Evolutionary conservation across 768 basidiomycete genomes (phyloP), one percentile per base, ranked within the genome.

Genomic region (Trametes maxima): DNA sequence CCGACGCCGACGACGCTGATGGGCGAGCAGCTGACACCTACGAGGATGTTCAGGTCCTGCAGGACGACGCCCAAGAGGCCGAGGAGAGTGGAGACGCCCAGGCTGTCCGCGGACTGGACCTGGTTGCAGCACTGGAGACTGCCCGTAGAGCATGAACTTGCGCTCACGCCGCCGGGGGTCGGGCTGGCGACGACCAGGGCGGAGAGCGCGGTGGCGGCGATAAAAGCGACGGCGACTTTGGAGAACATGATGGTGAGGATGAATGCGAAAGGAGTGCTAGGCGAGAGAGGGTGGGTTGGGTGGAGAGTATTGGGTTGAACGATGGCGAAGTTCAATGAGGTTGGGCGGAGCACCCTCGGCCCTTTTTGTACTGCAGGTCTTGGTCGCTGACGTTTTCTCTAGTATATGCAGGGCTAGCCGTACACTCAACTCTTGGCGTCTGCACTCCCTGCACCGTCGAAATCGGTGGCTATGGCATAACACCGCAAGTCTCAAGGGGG

Each of bases 21-120:
- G 35, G 65, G 65, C 10, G 53, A 55, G 59, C 65, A 68, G 21
- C 39, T 50, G 35, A 66, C 50, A 13, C 67, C 65, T 24, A 68
- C 59, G 19, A 35, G 35, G 46, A 57, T 54, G 54, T 49, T 53
- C 24, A 65, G 13, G 50, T 66, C 67, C 44, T 62, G 53, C 33
- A 64, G 45, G 36, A 64, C 62, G 51, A 64, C 43, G 42, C 65
- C 67, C 24, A 66, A 35, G 22, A 55, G 42, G 33, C 47, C 62
- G 49, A 67, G 46, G 43, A 57, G n/a, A 13, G 59, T 17, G 21
- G 59, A 33, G 44, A 54, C 35, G 37, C 35, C 59, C 25, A 5
- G 4, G 52, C 59, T 60, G 53, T 48, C 19, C 5, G 59, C 59
- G 35, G 59, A 22, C 35, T 45, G 16, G 13, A 54, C 52, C 51